Evolutionary conservation across 805 yeast genomes (phyloP), one percentile per base, ranked within the genome.

Genomic region (Schwanniomyces sp.): DNA sequence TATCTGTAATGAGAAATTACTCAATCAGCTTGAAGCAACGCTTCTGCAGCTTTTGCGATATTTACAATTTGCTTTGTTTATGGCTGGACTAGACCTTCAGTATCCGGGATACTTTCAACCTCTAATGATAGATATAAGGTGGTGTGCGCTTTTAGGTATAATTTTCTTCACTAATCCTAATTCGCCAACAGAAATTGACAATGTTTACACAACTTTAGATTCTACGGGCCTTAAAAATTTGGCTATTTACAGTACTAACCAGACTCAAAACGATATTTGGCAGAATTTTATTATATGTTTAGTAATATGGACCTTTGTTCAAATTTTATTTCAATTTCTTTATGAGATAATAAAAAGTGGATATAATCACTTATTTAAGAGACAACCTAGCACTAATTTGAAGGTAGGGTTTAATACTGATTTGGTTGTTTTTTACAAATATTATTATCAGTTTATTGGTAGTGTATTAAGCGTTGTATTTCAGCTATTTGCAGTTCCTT

Each of bases 21-120:
- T 84, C 32, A 70, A 74, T 38, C 83, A 84, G 44, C 56, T 83
- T 40, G 81, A 80, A 41, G 86, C 88, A 1, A 74, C 77, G 10
- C 69, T 74, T 7, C 64, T 68, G 4, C 79, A 80, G 32, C 72
- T 78, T 38, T 52, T 84, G 1, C 62, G 71, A 16, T 84, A 82
- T 60, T 57, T 82, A 29, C 90, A 85, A 57, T 84, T 78, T 64
- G 77, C 82, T 1, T 73, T 81, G 38, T 80, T 83, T 57, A 70
- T 79, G 53, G 79, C 78, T 5, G 85, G 80, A 4, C 64, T 85
- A 26, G 74, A 75, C 52, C 58, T 85, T 16, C 64, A 70, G 24
- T 85, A 79, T 53, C 90, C 91, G 0, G 88, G 86, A 0, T 82
- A 79, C 56, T 80, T 75, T 49, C 85, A 77, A 50, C 86, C 86